Conservation (phyloP, 192 early-diverging fungal genomes). For the Rhizoclosmatium globosum region DNA sequence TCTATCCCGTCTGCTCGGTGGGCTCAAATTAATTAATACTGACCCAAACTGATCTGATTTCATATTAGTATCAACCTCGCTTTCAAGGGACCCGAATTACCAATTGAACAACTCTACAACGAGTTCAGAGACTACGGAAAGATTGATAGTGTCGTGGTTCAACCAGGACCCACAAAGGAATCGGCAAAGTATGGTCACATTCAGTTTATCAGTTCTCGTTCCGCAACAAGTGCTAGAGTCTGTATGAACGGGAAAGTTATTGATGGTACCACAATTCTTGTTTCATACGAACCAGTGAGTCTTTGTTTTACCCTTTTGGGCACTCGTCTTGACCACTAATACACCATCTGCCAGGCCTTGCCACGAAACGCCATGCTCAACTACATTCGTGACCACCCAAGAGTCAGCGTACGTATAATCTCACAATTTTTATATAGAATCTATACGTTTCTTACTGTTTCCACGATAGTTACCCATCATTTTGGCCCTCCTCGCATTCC, state of each 20-base stretch:
- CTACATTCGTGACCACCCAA: conserved; percentile 64
- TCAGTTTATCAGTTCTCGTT: conserved; percentile 77
- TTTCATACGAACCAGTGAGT: conserved; percentile 56
- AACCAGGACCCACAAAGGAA: conserved; percentile 73
- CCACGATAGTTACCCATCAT: conserved; percentile 68
- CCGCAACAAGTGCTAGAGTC: conserved; percentile 91
- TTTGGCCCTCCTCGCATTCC: conserved; percentile 75
- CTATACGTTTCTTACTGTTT: conserved; percentile 43
- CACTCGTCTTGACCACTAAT: conserved; percentile 28
- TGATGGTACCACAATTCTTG: conserved; percentile 61
- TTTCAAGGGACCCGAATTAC: conserved; percentile 78
- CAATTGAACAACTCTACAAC: conserved; percentile 72
- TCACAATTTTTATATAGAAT: background rate
- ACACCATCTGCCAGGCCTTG: too few relatives aligned
- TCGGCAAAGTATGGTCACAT: conserved; percentile 81
- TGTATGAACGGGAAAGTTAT: conserved; percentile 88
- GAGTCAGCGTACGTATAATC: conserved; percentile 49
- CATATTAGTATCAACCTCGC: conserved; percentile 62
- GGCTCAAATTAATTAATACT: too few relatives aligned
- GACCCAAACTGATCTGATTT: conserved; percentile 4
- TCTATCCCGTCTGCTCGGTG: conserved; percentile 45
- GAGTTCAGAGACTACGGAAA: conserved; percentile 82
- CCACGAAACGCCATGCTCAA: conserved; percentile 35
- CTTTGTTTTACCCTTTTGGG: background rate
- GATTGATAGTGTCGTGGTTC: conserved; percentile 80